Base-by-base conservation (phyloP, 208 protist species). In the Leishmania tropica region DNA sequence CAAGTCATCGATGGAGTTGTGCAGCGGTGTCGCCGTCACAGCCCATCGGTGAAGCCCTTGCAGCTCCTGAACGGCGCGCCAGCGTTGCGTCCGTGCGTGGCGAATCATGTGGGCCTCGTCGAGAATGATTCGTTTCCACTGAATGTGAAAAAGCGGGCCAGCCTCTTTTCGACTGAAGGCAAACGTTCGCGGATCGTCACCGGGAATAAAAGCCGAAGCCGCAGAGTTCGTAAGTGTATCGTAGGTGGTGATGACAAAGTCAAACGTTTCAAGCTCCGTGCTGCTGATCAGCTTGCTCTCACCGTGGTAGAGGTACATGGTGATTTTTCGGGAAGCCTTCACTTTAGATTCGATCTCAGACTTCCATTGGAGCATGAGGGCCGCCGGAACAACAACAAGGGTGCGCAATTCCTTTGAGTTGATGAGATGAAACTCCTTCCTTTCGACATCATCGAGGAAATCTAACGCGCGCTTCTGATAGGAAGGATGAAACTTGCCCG, bases 71-170 rank as follows among this genome's bases (percentile, higher is more conserved):
- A 97, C 82, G 3, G 95, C 96, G 10, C 92, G 84, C 91, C 95
- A 97, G 28, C 94, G 87, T 37, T 96, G 84, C 74, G 97, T 99
- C n/a, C 81, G 85, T 13, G 80, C 70, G 83, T 98, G 95, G 42
- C 97, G 95, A 78, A 98, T 93, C 86, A 98, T 97, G 77, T 99
- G 98, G 6, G 96, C 95, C 79, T 99, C 98, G 81, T 99, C 98
- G 5, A 99, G 83, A 79, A 99, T 97, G 37, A 99, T 94, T 11
- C 97, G 87, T 78, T 98, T 98, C 95, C 97, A 99, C 51, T 89
- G 74, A 2, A 97, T 78, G 74, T 95, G 89, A 87, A 98, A 98
- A 1, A 98, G 81, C 17, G 94, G 94, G 11, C 93, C 93, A 40
- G 89, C 93, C 51, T 92, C 81, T 78, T 86, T 93, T 47, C 93